Conservation (phyloP, 768 basidiomycete species). For the Holtermannia corniformis region DNA sequence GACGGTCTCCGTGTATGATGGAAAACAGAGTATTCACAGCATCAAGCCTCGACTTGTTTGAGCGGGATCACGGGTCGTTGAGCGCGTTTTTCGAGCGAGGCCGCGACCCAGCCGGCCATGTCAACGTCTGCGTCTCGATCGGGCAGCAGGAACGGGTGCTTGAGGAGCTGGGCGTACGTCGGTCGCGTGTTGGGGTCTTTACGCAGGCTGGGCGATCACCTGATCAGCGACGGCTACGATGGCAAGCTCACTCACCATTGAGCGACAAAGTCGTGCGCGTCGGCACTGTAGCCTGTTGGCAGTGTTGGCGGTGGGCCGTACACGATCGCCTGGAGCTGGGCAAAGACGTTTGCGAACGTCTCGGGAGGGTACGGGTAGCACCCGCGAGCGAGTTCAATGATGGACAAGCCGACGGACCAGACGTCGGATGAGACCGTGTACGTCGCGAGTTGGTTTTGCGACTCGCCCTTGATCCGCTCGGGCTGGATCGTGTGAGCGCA, state of each 20-base stretch:
- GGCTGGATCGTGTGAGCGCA: constrained; percentile 49
- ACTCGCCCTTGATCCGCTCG: constrained; percentile 92
- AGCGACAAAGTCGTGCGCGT: constrained; percentile 72
- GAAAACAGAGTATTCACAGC: too few relatives aligned
- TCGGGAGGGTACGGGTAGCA: constrained; percentile 95
- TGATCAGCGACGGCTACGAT: not conserved
- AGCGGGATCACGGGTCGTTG: constrained; percentile 21
- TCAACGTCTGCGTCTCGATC: constrained; percentile 60
- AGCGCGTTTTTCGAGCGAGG: constrained; percentile 36
- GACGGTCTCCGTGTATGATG: too few relatives aligned
- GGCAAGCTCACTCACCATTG: constrained; percentile 49
- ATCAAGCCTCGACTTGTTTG: constrained; percentile 15
- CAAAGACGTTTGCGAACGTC: constrained; percentile 94
- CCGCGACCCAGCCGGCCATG: constrained; percentile 72
- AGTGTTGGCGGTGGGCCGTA: constrained; percentile 84
- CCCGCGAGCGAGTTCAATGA: constrained; percentile 82
- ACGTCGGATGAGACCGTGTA: constrained; percentile 97
- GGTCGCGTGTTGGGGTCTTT: constrained; percentile 72
- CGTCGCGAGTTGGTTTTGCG: constrained; percentile 69
- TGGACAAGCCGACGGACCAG: constrained; percentile 84
- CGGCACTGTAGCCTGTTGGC: constrained; percentile 58
- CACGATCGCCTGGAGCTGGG: constrained; percentile 92
- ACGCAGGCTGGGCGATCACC: constrained; percentile 53
- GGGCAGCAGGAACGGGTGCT: constrained; percentile 66
- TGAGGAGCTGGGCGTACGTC: constrained; percentile 70